Evolutionary conservation across 352 stramenopile genomes (phyloP).

Genomic region (Phytophthora chlamydospora): DNA sequence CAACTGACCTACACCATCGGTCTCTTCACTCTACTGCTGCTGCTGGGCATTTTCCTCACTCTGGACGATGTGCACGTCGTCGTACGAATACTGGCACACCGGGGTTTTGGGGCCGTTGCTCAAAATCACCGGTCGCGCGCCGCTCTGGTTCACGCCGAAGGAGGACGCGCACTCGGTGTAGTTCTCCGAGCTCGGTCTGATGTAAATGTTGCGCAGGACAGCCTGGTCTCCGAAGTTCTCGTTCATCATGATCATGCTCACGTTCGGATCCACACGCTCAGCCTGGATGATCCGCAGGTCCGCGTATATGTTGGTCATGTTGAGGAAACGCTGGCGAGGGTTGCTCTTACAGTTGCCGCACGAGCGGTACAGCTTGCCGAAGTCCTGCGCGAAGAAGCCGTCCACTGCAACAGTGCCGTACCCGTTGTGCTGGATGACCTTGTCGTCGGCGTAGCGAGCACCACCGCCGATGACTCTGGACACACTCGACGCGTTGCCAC

Average conservation of each 20-base stretch:
- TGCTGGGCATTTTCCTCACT: constrained; percentile 1
- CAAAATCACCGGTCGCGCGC: constrained; percentile 18
- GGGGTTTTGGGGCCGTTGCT: constrained; percentile 29
- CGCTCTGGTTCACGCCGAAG: constrained; percentile 24
- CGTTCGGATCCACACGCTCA: constrained; percentile 33
- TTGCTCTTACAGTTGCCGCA: constrained; percentile 45
- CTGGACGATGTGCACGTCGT: constrained; percentile 29
- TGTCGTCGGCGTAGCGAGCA: constrained; percentile 54
- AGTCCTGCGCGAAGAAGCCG: constrained; percentile 25
- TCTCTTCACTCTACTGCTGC: not conserved
- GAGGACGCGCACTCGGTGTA: constrained; percentile 37
- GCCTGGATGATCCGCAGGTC: constrained; percentile 36
- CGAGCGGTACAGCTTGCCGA: constrained; percentile 35
- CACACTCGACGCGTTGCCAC: constrained; percentile 37
- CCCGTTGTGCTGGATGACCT: constrained; percentile 39
- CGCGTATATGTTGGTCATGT: constrained; percentile 40
- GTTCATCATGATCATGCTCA: constrained; percentile 51
- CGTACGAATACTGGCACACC: constrained; percentile 31
- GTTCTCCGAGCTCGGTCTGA: constrained; percentile 23
- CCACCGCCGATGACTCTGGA: constrained; percentile 43
- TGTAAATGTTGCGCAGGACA: constrained; percentile 43
- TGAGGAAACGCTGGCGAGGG: constrained; percentile 42
- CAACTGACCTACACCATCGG: no score
- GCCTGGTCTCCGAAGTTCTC: constrained; percentile 43
- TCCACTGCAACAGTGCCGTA: constrained; percentile 15